Evolutionary conservation across 352 stramenopile species (phyloP).

Genomic region (Phytophthora megakarya): DNA sequence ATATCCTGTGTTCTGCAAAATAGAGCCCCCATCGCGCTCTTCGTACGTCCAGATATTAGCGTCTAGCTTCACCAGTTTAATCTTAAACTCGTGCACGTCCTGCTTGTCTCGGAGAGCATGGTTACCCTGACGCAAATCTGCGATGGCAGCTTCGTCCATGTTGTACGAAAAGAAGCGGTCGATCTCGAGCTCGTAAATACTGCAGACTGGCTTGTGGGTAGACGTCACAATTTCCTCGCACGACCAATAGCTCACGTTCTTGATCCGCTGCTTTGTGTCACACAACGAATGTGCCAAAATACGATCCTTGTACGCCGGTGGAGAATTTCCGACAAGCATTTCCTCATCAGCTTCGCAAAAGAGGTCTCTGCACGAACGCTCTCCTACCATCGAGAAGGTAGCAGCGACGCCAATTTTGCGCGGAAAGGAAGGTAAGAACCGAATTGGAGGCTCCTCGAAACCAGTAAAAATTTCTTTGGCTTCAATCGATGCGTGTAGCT

Average conservation of each 20-base stretch:
- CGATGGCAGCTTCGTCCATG: conserved; percentile 51
- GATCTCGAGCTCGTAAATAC: conserved; percentile 72
- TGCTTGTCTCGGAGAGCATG: conserved; percentile 60
- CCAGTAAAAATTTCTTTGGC: conserved; percentile 87
- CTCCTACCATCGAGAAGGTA: conserved; percentile 68
- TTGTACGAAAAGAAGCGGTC: conserved; percentile 79
- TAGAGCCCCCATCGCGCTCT: conserved; percentile 32
- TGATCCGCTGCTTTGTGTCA: conserved; percentile 62
- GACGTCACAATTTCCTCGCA: conserved; percentile 71
- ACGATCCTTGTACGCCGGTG: conserved; percentile 76
- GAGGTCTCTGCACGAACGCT: conserved; percentile 60
- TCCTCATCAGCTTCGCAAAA: conserved; percentile 53
- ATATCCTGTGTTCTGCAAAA: conserved; percentile 22
- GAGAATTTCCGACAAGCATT: conserved; percentile 29
- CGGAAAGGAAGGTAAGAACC: conserved; percentile 77
- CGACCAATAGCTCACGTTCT: conserved; percentile 65
- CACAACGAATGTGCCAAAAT: conserved; percentile 72
- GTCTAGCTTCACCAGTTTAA: conserved; percentile 77
- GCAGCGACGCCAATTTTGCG: conserved; percentile 60
- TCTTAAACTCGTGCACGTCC: conserved; percentile 69
- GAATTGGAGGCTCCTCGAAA: conserved; percentile 80
- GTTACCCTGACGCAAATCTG: conserved; percentile 53
- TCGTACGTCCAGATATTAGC: conserved; percentile 80
- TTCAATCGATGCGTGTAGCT: conserved; percentile 71
- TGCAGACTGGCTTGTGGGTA: conserved; percentile 78